phyloP scores from a whole-genome alignment of 2,329 filamentous ascomycete species.

The Trichoderma koningiopsis region DNA sequence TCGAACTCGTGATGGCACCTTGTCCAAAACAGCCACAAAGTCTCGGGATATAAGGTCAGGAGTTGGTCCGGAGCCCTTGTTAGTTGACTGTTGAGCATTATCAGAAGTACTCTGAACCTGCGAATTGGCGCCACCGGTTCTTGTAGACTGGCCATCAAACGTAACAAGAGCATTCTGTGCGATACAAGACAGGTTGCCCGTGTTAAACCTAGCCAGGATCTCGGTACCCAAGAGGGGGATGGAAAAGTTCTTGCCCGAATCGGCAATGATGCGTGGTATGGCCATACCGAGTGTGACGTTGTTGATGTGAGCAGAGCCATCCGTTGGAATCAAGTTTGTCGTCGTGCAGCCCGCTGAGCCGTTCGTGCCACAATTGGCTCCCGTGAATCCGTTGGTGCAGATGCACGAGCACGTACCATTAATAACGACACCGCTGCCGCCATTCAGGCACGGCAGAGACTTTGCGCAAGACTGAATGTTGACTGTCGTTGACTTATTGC shows the following conservation, averaged over 20 bases:
- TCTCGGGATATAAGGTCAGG: constrained; percentile 10
- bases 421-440: constrained; percentile 73
- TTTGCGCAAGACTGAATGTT: constrained; percentile 58
- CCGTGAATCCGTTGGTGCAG: constrained; percentile 84
- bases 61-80: neutral
- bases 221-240: constrained; percentile 71
- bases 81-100: neutral
- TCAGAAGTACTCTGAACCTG: constrained; percentile 33
- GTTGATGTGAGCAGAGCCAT: constrained; percentile 43
- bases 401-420: constrained; percentile 77
- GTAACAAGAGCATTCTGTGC: constrained; percentile 86
- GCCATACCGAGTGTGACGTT: constrained; percentile 82
- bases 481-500: constrained; percentile 43
- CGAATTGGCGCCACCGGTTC: constrained; percentile 37
- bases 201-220: constrained; percentile 76
- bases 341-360: constrained; percentile 57
- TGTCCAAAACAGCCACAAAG: neutral
- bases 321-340: constrained; percentile 47
- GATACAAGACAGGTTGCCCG: constrained; percentile 74
- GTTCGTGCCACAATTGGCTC: constrained; percentile 52
- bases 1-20: neutral
- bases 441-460: constrained; percentile 71
- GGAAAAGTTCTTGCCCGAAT: constrained; percentile 68
- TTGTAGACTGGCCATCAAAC: constrained; percentile 63
- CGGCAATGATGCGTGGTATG: constrained; percentile 72